These are phyloP conservation scores for Trapa incisa DNA, from an alignment of 345 rosid genomes.

Conservation along the genomic window DNA sequence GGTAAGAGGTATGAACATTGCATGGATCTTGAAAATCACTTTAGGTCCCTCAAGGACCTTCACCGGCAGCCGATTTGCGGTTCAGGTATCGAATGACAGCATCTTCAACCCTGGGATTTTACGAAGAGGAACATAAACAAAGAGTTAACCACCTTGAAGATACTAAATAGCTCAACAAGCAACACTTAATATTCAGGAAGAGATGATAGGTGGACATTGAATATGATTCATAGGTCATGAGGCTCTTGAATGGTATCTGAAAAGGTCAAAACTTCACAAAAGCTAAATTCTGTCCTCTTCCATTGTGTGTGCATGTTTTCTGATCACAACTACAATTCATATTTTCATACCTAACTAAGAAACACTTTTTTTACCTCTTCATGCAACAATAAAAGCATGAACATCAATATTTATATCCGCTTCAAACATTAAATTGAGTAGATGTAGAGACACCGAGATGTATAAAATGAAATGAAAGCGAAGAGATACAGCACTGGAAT, in stretches of 20 bases:
- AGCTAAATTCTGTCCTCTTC: background rate
- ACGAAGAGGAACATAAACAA: background rate
- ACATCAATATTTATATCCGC: background rate
- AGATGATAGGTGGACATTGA: background rate
- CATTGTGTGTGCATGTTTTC: background rate
- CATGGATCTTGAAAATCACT: background rate
- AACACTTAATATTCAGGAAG: background rate
- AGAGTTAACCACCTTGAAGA: background rate
- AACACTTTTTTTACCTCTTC: background rate
- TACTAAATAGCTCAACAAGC: background rate
- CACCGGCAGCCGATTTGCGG: conserved; percentile 14
- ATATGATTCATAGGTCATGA: background rate
- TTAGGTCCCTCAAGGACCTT: conserved; percentile 13
- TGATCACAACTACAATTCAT: background rate
- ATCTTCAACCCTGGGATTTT: conserved; percentile 15
- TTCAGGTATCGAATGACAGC: conserved; percentile 19
- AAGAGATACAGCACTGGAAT: background rate
- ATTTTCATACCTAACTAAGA: background rate
- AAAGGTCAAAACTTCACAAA: background rate
- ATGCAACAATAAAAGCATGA: background rate
- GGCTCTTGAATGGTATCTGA: background rate
- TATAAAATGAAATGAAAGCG: background rate
- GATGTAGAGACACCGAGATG: background rate
- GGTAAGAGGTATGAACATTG: conserved; percentile 1
- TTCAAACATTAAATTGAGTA: background rate